Conservation (phyloP, 768 basidiomycete species). For the Boletus insuetus region DNA sequence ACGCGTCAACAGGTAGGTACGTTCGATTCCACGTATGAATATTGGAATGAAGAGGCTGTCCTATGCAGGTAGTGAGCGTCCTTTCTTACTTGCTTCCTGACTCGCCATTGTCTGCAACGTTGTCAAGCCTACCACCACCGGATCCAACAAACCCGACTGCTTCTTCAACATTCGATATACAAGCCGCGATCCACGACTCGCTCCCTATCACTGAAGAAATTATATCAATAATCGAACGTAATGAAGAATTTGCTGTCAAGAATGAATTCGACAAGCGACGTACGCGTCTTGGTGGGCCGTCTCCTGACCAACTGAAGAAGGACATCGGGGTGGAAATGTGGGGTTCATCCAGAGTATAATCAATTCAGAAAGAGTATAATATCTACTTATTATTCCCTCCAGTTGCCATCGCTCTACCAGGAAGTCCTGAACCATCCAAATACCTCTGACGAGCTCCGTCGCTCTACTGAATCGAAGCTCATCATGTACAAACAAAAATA, state of each 20-base stretch:
- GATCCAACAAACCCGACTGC: conserved; percentile 72
- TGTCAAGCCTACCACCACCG: conserved; percentile 68
- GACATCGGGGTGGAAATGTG: conserved; percentile 69
- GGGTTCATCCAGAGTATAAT: conserved; percentile 54
- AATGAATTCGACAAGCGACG: conserved; percentile 77
- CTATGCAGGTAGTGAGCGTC: conserved; percentile 57
- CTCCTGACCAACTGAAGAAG: conserved; percentile 54
- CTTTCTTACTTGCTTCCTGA: conserved; percentile 73
- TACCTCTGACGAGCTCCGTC: conserved; percentile 78
- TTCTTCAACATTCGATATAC: conserved; percentile 55
- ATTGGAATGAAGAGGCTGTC: not conserved
- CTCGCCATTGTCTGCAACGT: conserved; percentile 58
- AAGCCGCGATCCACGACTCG: conserved; percentile 64
- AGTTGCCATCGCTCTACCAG: conserved; percentile 73
- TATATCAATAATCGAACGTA: conserved; percentile 55
- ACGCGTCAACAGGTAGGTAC: conserved; percentile 52
- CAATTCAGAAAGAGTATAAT: not conserved
- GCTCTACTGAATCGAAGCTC: conserved; percentile 72
- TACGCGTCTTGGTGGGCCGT: conserved; percentile 67
- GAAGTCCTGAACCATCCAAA: conserved; percentile 80
- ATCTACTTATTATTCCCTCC: conserved; percentile 10
- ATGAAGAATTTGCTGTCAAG: conserved; percentile 55
- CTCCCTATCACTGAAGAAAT: conserved; percentile 75
- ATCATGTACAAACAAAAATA: conserved; percentile 60
- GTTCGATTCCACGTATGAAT: not conserved